phyloP scores from a whole-genome alignment of 139 green algal species.

The Chlorella sorokiniana region DNA sequence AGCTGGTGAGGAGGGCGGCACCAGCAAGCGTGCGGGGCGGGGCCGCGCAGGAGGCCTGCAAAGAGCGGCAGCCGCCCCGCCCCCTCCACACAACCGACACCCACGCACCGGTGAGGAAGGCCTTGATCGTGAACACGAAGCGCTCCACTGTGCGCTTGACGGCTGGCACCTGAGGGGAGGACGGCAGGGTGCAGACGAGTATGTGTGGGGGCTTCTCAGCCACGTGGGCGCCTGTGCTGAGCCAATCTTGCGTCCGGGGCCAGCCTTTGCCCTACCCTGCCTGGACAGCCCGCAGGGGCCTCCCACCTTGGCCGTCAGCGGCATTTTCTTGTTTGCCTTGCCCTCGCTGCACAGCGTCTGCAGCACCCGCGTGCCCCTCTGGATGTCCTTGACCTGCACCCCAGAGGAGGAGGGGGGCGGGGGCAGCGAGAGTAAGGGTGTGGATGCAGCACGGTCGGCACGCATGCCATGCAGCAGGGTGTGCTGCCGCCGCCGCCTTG shows the following conservation, averaged over 20 bases:
- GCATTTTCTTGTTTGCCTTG: constrained; percentile 33
- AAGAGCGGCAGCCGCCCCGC: not conserved
- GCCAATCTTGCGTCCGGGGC: too few relatives aligned
- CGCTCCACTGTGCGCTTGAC: constrained; percentile 40
- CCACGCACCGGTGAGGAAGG: not conserved
- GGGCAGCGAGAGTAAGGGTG: not conserved
- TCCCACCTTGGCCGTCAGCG: not conserved
- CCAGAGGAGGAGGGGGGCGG: not conserved
- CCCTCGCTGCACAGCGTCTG: constrained; percentile 48
- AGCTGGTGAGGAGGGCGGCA: too few relatives aligned
- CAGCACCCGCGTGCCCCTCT: constrained; percentile 45
- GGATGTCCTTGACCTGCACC: constrained; percentile 42
- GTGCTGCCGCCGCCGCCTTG: too few relatives aligned
- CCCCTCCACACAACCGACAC: too few relatives aligned
- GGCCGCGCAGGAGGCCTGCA: not conserved
- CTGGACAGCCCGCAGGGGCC: not conserved
- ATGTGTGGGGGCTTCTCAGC: not conserved
- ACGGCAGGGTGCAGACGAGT: not conserved
- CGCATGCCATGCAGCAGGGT: too few relatives aligned
- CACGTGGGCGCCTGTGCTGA: too few relatives aligned
- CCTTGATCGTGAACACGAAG: constrained; percentile 37
- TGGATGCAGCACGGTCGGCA: not conserved
- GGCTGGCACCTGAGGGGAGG: constrained; percentile 15
- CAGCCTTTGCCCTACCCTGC: too few relatives aligned
- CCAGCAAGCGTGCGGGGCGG: not conserved